Percentiles rank a stretch among this genome's conserved stretches.
These are phyloP conservation scores for Xylaria sp. DNA, from an alignment of 2,329 filamentous ascomycete genomes.

Conservation along the genomic window DNA sequence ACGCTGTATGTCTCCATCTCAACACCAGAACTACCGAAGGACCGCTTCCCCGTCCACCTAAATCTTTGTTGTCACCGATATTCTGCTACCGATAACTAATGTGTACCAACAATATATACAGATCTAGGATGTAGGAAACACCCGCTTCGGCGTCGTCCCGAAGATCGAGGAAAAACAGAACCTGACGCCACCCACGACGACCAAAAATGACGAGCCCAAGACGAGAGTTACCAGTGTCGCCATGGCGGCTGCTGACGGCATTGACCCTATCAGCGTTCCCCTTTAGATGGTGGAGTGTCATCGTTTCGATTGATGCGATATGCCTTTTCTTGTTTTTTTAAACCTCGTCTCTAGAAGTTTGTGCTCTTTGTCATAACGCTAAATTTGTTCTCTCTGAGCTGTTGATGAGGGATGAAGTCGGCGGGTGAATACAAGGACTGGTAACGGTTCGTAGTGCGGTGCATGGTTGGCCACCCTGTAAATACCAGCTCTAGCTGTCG, in stretches of 20 bases:
- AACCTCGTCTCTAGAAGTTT: background rate
- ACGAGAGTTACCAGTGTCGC: conserved; percentile 38
- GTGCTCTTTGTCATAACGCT: background rate
- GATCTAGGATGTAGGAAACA: conserved; percentile 73
- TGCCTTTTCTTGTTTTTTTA: background rate
- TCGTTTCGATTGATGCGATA: conserved; percentile 19
- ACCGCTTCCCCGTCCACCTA: background rate
- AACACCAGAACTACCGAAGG: background rate
- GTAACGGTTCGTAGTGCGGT: background rate
- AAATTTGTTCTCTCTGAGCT: background rate
- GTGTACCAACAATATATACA: conserved; percentile 41
- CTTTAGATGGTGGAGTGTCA: conserved; percentile 27
- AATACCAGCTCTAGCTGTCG: background rate
- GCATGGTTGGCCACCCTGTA: background rate
- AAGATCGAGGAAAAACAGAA: conserved; percentile 58
- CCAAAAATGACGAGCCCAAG: conserved; percentile 39
- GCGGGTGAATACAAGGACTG: background rate
- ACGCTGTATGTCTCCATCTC: conserved; percentile 58
- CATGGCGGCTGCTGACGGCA: conserved; percentile 35
- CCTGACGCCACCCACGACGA: conserved; percentile 40
- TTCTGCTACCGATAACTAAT: conserved; percentile 16
- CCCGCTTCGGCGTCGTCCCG: conserved; percentile 69
- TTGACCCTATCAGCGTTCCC: conserved; percentile 25
- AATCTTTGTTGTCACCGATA: background rate
- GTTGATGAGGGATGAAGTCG: background rate